These are phyloP conservation scores for Chlamydomonas sp. DNA, from an alignment of 139 green algal genomes.

Conservation along the genomic window DNA sequence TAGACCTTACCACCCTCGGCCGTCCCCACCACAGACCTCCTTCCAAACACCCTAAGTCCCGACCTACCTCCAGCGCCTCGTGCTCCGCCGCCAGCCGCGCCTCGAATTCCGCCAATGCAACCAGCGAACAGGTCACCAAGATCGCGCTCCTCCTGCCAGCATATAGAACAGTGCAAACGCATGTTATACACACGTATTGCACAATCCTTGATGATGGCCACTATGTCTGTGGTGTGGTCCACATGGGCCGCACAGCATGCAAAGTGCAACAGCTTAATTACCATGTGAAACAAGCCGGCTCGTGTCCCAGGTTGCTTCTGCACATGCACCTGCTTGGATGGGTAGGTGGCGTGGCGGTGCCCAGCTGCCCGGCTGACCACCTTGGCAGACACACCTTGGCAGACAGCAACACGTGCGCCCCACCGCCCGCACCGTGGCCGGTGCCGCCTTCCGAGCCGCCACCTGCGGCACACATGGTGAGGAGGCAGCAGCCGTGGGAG, in stretches of 20 bases:
- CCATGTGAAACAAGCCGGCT: too few species aligned
- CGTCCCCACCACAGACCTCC: too few species aligned
- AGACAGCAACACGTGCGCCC: slow-evolving; percentile 46
- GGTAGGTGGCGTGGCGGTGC: background rate
- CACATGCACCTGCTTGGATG: too few species aligned
- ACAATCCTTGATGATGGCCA: too few species aligned
- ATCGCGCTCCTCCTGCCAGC: slow-evolving; percentile 60
- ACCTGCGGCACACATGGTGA: background rate
- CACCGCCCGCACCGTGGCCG: background rate
- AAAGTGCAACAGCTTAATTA: too few species aligned
- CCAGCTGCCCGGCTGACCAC: background rate
- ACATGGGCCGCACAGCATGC: too few species aligned
- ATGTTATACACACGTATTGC: too few species aligned
- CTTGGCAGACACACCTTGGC: slow-evolving; percentile 28
- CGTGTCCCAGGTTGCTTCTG: too few species aligned
- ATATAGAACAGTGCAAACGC: too few species aligned
- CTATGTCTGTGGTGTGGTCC: too few species aligned
- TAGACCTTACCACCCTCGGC: too few species aligned
- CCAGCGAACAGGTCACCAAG: slow-evolving; percentile 60
- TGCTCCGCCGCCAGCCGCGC: slow-evolving; percentile 47
- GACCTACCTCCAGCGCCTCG: slow-evolving; percentile 51
- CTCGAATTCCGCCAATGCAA: slow-evolving; percentile 53
- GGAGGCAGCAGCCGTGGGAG: too few species aligned
- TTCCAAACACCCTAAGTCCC: background rate
- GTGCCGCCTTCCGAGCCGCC: background rate